A percentile compares a stretch with the other conserved stretches of the same genome.
phyloP scores from a whole-genome alignment of 805 yeast species.

The Candida montana region DNA sequence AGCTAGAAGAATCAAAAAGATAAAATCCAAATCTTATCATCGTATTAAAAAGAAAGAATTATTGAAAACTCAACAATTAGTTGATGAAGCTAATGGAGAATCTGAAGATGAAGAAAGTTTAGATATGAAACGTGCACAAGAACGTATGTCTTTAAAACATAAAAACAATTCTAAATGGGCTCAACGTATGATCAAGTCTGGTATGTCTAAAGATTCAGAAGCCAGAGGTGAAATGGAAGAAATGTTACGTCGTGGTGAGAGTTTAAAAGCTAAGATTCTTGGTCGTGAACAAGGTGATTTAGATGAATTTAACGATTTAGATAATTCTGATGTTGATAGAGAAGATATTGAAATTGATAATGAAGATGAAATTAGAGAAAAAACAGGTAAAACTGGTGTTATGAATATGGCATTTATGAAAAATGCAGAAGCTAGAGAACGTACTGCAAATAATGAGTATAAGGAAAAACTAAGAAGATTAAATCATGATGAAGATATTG shows the following conservation, averaged over 20 bases:
- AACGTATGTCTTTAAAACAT: constrained; percentile 89
- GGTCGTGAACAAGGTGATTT: constrained; percentile 42
- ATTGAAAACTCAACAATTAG: constrained; percentile 59
- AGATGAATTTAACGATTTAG: constrained; percentile 35
- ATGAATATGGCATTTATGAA: constrained; percentile 94
- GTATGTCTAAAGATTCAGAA: constrained; percentile 80
- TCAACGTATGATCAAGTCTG: constrained; percentile 79
- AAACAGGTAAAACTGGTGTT: constrained; percentile 80
- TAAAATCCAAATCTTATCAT: constrained; percentile 86
- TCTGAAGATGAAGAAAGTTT: constrained; percentile 46
- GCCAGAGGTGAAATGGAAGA: constrained; percentile 90
- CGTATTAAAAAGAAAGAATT: constrained; percentile 83
- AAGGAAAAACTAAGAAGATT: constrained; percentile 46
- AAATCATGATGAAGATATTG: constrained; percentile 41
- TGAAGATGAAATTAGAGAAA: constrained; percentile 31
- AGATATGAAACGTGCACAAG: constrained; percentile 80
- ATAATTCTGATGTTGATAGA: constrained; percentile 45
- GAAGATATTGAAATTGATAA: constrained; percentile 39
- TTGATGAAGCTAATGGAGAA: constrained; percentile 40
- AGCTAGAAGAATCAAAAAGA: constrained; percentile 88
- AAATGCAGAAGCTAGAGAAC: constrained; percentile 72
- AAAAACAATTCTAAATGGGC: constrained; percentile 91
- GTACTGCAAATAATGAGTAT: constrained; percentile 50
- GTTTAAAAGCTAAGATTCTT: constrained; percentile 62
- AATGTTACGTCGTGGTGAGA: constrained; percentile 85